Percentiles rank a stretch among this genome's conserved stretches.
phyloP scores from a whole-genome alignment of 1,284 basidiomycete species.

The Microbotryum silenes-acaulis region DNA sequence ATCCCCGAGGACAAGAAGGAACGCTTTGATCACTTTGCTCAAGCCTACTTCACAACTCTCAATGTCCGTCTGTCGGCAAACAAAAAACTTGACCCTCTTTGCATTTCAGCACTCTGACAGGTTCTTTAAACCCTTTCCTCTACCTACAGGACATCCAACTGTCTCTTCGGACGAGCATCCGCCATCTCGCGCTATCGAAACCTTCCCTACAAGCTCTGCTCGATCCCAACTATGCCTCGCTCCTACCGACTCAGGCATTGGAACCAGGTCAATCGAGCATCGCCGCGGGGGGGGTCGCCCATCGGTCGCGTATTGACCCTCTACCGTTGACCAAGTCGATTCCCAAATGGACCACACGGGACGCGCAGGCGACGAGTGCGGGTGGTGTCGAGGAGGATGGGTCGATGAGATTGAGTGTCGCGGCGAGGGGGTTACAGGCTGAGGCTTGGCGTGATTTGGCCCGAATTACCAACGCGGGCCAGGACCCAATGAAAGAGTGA shows the following conservation, averaged over 20 bases:
- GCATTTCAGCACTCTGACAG: neutral
- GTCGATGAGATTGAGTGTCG: conserved; percentile 9
- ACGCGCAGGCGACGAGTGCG: no score
- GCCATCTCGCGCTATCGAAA: conserved; percentile 19
- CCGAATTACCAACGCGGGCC: neutral
- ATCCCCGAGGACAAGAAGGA: conserved; percentile 7
- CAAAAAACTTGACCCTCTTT: neutral
- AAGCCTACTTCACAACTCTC: conserved; percentile 24
- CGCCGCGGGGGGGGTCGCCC: neutral
- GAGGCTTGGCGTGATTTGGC: conserved; percentile 26
- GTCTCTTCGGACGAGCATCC: conserved; percentile 27
- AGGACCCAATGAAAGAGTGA: neutral
- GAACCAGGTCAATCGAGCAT: neutral
- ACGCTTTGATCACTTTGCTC: conserved; percentile 23
- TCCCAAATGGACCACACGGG: no score
- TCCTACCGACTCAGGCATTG: neutral
- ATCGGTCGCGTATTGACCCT: no score
- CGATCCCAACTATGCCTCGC: conserved; percentile 17
- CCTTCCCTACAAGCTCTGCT: conserved; percentile 15
- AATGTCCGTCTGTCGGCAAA: conserved; percentile 17
- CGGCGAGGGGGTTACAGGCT: conserved; percentile 16
- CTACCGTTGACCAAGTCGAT: no score
- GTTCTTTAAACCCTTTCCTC: neutral
- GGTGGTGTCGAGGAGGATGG: neutral
- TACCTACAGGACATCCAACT: conserved; percentile 28